Evolutionary conservation across 2,329 filamentous ascomycete genomes (phyloP), one percentile per base, ranked within the genome.

Genomic region (Stachybotrys chartarum): DNA sequence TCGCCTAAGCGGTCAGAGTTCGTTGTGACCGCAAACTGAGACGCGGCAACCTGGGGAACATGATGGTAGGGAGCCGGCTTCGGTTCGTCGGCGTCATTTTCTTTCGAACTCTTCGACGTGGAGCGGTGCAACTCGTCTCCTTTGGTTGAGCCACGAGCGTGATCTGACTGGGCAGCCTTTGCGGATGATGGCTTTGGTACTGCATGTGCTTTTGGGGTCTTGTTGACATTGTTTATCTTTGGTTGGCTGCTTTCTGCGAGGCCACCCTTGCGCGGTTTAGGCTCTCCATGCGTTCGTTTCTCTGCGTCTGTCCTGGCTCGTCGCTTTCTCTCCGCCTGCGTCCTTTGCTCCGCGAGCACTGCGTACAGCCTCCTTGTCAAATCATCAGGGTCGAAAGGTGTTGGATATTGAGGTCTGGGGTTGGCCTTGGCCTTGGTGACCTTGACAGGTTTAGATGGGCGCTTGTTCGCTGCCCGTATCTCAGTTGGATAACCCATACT

Each of bases 21-120:
- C 0, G 81, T 77, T 0, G 82, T 84, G 48, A 74, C 69, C 10
- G 75, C 69, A 61, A 84, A 85, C 56, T 83, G 80, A 12, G 74
- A 64, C 1, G 81, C 81, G 0, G 82, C 82, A 42, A 79, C 73
- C 53, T 74, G 72, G 14, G 82, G 82, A 2, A 83, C 67, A 60
- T 84, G 78, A 42, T 71, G 78, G 59, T 82, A 78, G 6, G 54
- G 24, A 24, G 24, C 62, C 53, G 42, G 56, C 31, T 53, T 58
- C 46, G 58, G 58, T 17, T 55, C 53, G 17, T 53, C 42, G 18
- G 56, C 56, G 11, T 61, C 59, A 50, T 64, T 57, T 50, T 58
- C 59, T 39, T 61, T 58, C 24, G 64, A 56, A n/a, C 18, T 24
- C 17, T 47, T 47, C 16, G 45, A 24, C 3, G 3, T n/a, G 3